Conservation (phyloP, 257 asterid species). For the Salvia hispanica region DNA sequence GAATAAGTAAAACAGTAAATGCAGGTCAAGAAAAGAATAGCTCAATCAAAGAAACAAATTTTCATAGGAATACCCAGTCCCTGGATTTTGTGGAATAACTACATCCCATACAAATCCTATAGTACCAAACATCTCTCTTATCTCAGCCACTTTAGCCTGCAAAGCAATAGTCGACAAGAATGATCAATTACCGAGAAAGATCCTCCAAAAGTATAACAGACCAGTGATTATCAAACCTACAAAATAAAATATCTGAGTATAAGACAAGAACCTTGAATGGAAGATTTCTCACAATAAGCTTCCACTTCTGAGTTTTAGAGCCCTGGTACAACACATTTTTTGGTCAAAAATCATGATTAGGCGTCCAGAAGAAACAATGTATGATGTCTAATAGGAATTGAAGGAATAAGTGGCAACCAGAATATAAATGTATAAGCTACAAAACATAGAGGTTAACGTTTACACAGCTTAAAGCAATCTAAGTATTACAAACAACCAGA, state of each 20-base stretch:
- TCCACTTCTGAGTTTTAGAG: conserved; percentile 89
- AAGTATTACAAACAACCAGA: not conserved
- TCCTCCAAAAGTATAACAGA: conserved; percentile 7
- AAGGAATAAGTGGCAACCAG: conserved; percentile 21
- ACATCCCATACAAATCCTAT: conserved; percentile 93
- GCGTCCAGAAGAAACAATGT: not conserved
- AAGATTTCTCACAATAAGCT: conserved; percentile 88
- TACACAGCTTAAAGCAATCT: too few relatives aligned
- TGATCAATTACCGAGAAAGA: conserved; percentile 12
- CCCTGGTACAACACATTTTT: conserved; percentile 62
- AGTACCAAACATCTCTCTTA: conserved; percentile 69
- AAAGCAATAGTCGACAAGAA: conserved; percentile 30
- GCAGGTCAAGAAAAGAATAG: conserved; percentile 9
- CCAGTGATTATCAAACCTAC: conserved; percentile 10
- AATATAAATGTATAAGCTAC: not conserved
- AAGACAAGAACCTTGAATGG: conserved; percentile 76
- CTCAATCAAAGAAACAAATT: conserved; percentile 1
- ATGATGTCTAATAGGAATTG: not conserved
- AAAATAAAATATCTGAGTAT: conserved; percentile 19
- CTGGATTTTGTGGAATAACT: conserved; percentile 78
- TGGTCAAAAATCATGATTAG: not conserved
- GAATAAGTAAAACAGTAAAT: conserved; percentile 25
- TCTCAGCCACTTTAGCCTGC: conserved; percentile 78
- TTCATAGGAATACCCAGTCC: conserved; percentile 59
- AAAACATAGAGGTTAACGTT: not conserved